Evolutionary conservation across 257 asterid genomes (phyloP).

Genomic region (Scutellaria baicalensis): DNA sequence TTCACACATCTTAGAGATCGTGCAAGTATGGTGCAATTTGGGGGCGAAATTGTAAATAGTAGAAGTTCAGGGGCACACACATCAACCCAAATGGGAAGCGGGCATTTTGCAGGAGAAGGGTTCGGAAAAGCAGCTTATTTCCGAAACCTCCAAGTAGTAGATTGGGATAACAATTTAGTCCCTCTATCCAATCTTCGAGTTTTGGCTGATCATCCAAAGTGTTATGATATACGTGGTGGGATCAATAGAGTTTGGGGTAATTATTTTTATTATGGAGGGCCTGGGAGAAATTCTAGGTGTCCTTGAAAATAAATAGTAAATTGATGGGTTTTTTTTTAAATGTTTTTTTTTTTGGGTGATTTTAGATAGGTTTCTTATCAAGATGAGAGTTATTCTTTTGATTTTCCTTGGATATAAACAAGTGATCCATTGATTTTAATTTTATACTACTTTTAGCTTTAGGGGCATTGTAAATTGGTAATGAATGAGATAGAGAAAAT

Average conservation of each 20-base stretch:
- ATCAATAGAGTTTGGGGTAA: slow-evolving; percentile 51
- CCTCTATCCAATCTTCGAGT: slow-evolving; percentile 43
- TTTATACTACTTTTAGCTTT: slow-evolving; percentile 25
- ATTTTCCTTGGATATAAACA: slow-evolving; percentile 23
- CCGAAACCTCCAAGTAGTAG: slow-evolving; percentile 42
- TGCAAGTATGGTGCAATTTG: slow-evolving; percentile 54
- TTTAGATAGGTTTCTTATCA: slow-evolving; percentile 9
- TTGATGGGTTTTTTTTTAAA: not conserved
- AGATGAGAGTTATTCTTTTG: slow-evolving; percentile 32
- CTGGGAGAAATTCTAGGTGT: slow-evolving; percentile 50
- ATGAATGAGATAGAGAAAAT: slow-evolving; percentile 41
- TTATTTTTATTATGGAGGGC: slow-evolving; percentile 63
- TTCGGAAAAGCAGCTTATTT: slow-evolving; percentile 55
- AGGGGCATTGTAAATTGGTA: slow-evolving; percentile 37
- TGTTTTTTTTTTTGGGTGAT: not conserved
- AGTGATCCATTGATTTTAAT: slow-evolving; percentile 29
- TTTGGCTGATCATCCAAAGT: slow-evolving; percentile 43
- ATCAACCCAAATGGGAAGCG: slow-evolving; percentile 59
- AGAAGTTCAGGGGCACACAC: slow-evolving; percentile 31
- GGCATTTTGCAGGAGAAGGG: slow-evolving; percentile 57
- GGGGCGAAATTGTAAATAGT: slow-evolving; percentile 47
- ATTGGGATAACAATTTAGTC: slow-evolving; percentile 46
- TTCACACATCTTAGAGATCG: slow-evolving; percentile 46
- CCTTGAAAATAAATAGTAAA: slow-evolving; percentile 17
- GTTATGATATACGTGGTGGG: slow-evolving; percentile 46